Evolutionary conservation across 768 basidiomycete species (phyloP).

Genomic region (Calocybe indica): DNA sequence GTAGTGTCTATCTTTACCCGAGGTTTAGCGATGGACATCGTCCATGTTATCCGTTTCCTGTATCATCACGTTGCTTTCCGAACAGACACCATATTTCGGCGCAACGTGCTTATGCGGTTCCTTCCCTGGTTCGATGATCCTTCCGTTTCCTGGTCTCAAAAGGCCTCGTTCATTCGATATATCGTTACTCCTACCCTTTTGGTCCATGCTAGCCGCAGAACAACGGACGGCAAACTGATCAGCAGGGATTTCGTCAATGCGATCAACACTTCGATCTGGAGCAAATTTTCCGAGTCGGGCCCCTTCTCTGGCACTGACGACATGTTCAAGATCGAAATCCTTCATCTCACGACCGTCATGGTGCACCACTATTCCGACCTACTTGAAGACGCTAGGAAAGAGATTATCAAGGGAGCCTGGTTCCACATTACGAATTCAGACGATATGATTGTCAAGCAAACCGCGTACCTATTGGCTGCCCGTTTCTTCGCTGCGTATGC

Average conservation of each 20-base stretch:
- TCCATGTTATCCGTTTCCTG: constrained; percentile 76
- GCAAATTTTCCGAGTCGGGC: constrained; percentile 55
- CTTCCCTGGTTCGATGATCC: constrained; percentile 75
- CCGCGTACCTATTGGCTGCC: constrained; percentile 84
- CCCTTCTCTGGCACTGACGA: constrained; percentile 65
- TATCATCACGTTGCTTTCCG: constrained; percentile 79
- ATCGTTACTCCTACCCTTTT: constrained; percentile 85
- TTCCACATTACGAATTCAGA: constrained; percentile 71
- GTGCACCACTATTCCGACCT: constrained; percentile 79
- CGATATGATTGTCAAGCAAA: constrained; percentile 89
- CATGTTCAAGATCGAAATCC: constrained; percentile 82
- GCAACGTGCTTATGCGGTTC: constrained; percentile 83
- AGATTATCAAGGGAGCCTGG: constrained; percentile 93
- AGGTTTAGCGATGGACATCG: constrained; percentile 75
- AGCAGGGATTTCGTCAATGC: constrained; percentile 65
- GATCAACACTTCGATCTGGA: constrained; percentile 77
- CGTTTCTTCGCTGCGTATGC: constrained; percentile 89
- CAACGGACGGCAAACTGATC: constrained; percentile 54
- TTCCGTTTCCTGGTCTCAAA: constrained; percentile 64
- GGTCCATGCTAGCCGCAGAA: constrained; percentile 58
- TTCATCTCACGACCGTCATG: constrained; percentile 84
- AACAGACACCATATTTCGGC: constrained; percentile 60
- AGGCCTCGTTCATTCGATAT: constrained; percentile 73
- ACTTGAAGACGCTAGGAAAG: constrained; percentile 80
- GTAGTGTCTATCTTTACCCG: constrained; percentile 77